These are phyloP conservation scores for Beta vulgaris DNA, from an alignment of 148 eudicot species.

Conservation along the genomic window DNA sequence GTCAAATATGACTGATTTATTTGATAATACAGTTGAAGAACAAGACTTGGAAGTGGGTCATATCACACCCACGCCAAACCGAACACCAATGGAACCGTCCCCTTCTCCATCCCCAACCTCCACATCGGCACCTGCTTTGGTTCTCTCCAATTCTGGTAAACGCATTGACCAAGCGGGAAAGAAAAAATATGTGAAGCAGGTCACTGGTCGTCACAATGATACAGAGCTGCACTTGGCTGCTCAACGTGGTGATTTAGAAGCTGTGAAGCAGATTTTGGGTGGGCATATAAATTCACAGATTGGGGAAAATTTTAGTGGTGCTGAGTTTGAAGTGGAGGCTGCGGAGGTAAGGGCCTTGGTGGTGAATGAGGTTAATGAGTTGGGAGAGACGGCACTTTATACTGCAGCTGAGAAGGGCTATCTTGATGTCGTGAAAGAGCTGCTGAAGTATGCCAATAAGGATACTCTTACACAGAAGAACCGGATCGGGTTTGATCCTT, in stretches of 20 bases:
- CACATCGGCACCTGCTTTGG: slow-evolving; percentile 65
- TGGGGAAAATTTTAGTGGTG: slow-evolving; percentile 55
- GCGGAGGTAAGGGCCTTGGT: slow-evolving; percentile 65
- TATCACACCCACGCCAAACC: slow-evolving; percentile 30
- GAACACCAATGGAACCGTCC: slow-evolving; percentile 39
- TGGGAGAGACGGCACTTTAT: slow-evolving; percentile 73
- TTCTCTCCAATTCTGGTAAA: slow-evolving; percentile 77
- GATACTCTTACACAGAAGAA: slow-evolving; percentile 63
- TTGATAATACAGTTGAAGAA: slow-evolving; percentile 24
- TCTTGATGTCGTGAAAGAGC: slow-evolving; percentile 73
- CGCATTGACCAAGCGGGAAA: slow-evolving; percentile 80
- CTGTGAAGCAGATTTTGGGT: slow-evolving; percentile 61
- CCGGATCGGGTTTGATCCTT: slow-evolving; percentile 56
- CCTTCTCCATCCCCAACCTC: slow-evolving; percentile 75
- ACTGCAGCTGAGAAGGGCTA: slow-evolving; percentile 74
- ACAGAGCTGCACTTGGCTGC: slow-evolving; percentile 88
- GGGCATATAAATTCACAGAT: slow-evolving; percentile 66
- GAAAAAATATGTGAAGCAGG: slow-evolving; percentile 87
- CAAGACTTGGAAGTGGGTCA: slow-evolving; percentile 46
- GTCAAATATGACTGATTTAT: slow-evolving; percentile 5
- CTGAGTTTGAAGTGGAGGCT: slow-evolving; percentile 64
- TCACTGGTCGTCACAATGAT: slow-evolving; percentile 83
- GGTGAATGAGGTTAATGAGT: slow-evolving; percentile 75
- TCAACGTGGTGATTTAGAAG: slow-evolving; percentile 69
- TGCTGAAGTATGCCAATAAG: slow-evolving; percentile 58